These are phyloP conservation scores for Scedosporium boydii DNA, from an alignment of 2,329 filamentous ascomycete species.

Conservation along the genomic window DNA sequence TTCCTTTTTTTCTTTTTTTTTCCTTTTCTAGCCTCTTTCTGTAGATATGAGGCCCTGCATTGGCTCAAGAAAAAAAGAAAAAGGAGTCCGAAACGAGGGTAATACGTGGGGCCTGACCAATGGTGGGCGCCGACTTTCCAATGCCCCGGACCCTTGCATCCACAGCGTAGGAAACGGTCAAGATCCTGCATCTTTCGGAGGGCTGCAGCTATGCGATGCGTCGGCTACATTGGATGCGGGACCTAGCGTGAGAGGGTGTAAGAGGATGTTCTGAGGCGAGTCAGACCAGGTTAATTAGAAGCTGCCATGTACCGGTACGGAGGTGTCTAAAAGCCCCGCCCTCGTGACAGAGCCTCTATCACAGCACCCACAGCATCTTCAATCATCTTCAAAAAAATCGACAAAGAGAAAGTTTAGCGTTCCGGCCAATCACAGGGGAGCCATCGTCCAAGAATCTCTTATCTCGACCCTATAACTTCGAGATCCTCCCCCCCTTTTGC, in stretches of 20 bases:
- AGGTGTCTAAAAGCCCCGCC: not conserved
- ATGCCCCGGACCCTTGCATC: constrained; percentile 2
- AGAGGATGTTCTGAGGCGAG: not conserved
- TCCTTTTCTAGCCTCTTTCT: too few relatives aligned
- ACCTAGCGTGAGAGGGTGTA: not conserved
- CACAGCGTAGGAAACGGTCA: not conserved
- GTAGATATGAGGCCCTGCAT: too few relatives aligned
- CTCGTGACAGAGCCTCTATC: constrained; percentile 1
- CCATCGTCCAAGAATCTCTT: not conserved
- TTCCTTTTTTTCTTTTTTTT: too few relatives aligned
- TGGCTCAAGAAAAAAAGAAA: not conserved
- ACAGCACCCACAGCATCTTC: not conserved
- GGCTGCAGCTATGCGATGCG: constrained; percentile 3
- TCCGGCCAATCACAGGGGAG: constrained; percentile 1
- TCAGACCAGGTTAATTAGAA: not conserved
- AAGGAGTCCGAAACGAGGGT: not conserved
- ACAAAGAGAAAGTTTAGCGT: constrained; percentile 13
- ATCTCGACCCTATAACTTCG: constrained; percentile 2
- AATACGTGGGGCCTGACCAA: not conserved
- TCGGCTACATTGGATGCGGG: not conserved
- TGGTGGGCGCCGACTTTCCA: not conserved
- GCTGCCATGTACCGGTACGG: not conserved
- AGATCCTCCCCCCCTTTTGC: not conserved
- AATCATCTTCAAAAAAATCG: constrained; percentile 22
- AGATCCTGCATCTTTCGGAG: not conserved